Percentiles rank a stretch among this genome's conserved stretches.
phyloP scores from a whole-genome alignment of 1,284 basidiomycete species.

The Leccinum angustisporum region DNA sequence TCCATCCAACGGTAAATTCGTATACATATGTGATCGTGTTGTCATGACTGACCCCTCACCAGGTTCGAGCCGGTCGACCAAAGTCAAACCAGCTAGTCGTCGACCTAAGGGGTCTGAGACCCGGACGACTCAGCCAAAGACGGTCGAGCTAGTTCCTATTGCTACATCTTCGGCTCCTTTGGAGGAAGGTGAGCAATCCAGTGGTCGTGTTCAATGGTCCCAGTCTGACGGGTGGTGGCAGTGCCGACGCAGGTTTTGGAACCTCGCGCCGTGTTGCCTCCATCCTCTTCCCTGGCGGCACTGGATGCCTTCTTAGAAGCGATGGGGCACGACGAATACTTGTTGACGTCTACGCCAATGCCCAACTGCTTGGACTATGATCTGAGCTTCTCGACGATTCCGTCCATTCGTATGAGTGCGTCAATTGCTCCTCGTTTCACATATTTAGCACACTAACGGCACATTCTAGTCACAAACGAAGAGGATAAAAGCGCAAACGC shows the following conservation, averaged over 20 bases:
- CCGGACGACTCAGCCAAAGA: neutral
- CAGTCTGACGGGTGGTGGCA: conserved; percentile 4
- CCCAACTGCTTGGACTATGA: neutral
- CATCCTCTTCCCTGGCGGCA: conserved; percentile 13
- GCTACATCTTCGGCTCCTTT: neutral
- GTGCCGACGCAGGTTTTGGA: too few relatives aligned
- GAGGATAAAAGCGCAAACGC: neutral
- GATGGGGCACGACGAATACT: neutral
- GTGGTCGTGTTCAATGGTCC: neutral
- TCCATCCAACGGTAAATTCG: conserved; percentile 9
- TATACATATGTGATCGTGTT: too few relatives aligned
- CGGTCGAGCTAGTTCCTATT: neutral
- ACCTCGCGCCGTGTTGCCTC: neutral
- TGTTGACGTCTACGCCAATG: conserved; percentile 2
- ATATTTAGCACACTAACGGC: conserved; percentile 1
- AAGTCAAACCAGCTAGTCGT: too few relatives aligned
- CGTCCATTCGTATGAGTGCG: conserved; percentile 3
- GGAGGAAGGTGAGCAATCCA: conserved; percentile 12
- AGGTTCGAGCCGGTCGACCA: too few relatives aligned
- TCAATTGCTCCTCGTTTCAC: neutral
- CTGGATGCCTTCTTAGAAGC: conserved; percentile 6
- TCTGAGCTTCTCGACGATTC: neutral
- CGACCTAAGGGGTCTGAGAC: conserved; percentile 15
- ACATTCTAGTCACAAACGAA: neutral
- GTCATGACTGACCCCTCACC: too few relatives aligned